phyloP scores from a whole-genome alignment of 345 rosid genomes.

The Syzygium jambos region DNA sequence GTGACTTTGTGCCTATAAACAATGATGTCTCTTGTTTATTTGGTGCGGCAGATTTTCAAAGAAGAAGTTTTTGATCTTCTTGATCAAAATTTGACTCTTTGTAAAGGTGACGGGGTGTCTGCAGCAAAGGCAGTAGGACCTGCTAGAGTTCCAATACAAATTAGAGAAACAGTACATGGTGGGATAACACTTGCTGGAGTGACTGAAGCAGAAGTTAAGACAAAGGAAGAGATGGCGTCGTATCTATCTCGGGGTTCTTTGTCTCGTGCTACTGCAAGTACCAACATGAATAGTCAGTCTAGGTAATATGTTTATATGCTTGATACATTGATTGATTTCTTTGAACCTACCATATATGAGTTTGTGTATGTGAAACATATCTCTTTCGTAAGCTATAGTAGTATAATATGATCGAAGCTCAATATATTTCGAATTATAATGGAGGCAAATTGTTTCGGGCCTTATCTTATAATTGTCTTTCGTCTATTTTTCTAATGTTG shows the following conservation, averaged over 20 bases:
- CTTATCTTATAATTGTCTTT: not conserved
- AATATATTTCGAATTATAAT: not conserved
- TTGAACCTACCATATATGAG: not conserved
- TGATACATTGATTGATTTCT: not conserved
- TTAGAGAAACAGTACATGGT: slow-evolving; percentile 81
- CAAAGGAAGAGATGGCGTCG: slow-evolving; percentile 85
- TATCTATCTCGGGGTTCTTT: slow-evolving; percentile 70
- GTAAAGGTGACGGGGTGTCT: slow-evolving; percentile 38
- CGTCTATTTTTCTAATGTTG: not conserved
- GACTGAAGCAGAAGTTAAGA: slow-evolving; percentile 79
- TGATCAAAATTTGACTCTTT: slow-evolving; percentile 40
- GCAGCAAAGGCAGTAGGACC: slow-evolving; percentile 34
- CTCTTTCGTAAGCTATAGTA: not conserved
- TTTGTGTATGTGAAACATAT: not conserved
- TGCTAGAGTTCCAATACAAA: slow-evolving; percentile 72
- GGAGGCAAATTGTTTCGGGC: not conserved
- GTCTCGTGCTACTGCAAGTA: slow-evolving; percentile 90
- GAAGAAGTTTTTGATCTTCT: slow-evolving; percentile 94
- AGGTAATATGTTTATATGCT: slow-evolving; percentile 32
- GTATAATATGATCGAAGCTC: not conserved
- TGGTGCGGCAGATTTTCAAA: slow-evolving; percentile 63
- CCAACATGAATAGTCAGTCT: slow-evolving; percentile 97
- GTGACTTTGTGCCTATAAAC: not conserved
- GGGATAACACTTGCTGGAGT: slow-evolving; percentile 97
- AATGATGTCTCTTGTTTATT: not conserved